Conservation (phyloP, 495 filamentous ascomycete species). For the Penicillium subrubescens region DNA sequence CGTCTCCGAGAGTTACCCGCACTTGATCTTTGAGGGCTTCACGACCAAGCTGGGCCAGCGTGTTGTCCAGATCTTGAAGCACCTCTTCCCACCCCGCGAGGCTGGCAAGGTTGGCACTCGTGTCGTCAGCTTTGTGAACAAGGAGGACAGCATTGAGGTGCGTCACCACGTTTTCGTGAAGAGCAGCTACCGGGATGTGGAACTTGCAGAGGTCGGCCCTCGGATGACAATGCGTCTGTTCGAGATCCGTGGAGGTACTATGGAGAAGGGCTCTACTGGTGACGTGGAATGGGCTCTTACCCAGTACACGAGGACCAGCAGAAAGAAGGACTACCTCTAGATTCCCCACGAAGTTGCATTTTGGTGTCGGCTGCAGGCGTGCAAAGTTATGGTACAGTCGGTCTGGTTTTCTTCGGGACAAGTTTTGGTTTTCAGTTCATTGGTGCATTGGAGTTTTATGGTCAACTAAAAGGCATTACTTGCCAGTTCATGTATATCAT, state of each 20-base stretch:
- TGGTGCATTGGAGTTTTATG: conserved; percentile 29
- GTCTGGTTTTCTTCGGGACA: conserved; percentile 13
- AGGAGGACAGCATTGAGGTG: conserved; percentile 90
- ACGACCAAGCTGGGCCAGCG: conserved; percentile 77
- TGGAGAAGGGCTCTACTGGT: conserved; percentile 89
- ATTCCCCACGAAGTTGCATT: conserved; percentile 19
- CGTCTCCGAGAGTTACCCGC: conserved; percentile 90
- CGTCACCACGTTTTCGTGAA: conserved; percentile 82
- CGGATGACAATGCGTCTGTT: conserved; percentile 96
- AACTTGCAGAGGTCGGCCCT: conserved; percentile 92
- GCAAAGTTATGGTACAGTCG: conserved; percentile 19
- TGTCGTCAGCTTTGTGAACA: conserved; percentile 92
- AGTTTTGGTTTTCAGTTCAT: conserved; percentile 26
- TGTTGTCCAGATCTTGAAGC: conserved; percentile 88
- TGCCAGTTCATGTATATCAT: conserved; percentile 16
- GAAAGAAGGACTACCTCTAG: conserved; percentile 92
- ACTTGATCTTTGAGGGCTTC: conserved; percentile 96
- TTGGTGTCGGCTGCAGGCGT: conserved; percentile 20
- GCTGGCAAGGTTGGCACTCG: conserved; percentile 79
- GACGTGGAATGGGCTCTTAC: conserved; percentile 95
- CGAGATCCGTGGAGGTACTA: conserved; percentile 88
- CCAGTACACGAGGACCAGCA: conserved; percentile 88
- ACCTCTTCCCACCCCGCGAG: conserved; percentile 92
- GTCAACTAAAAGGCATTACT: conserved; percentile 19
- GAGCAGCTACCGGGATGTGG: conserved; percentile 84